A percentile compares a stretch with the other conserved stretches of the same genome.
Conservation (phyloP, 768 basidiomycete genomes). For the Artomyces pyxidatus region DNA sequence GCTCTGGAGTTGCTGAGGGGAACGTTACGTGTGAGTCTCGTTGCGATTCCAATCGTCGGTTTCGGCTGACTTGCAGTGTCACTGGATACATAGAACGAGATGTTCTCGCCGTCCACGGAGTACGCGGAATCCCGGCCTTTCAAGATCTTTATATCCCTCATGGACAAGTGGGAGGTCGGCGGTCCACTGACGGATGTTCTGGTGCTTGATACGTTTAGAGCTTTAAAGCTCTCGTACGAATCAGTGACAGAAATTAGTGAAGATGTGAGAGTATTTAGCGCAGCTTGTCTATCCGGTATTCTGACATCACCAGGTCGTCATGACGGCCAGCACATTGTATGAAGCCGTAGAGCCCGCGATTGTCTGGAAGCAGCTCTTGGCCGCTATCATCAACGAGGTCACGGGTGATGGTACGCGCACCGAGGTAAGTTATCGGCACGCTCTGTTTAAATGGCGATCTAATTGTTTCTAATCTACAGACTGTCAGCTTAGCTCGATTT, state of each 20-base stretch:
- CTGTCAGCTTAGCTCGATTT: conserved; percentile 61
- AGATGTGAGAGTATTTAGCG: conserved; percentile 60
- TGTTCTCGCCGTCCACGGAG: conserved; percentile 61
- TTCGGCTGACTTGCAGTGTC: neutral
- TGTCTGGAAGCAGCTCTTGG: conserved; percentile 74
- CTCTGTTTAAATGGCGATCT: neutral
- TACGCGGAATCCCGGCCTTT: conserved; percentile 82
- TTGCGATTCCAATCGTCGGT: neutral
- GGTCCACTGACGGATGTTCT: conserved; percentile 68
- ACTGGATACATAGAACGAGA: conserved; percentile 47
- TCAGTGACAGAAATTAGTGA: conserved; percentile 44
- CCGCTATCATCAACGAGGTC: conserved; percentile 48
- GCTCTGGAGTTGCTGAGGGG: conserved; percentile 62
- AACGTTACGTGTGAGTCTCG: conserved; percentile 53
- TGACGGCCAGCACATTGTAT: conserved; percentile 83
- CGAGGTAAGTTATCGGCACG: conserved; percentile 35
- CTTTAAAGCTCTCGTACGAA: conserved; percentile 51
- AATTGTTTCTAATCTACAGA: conserved; percentile 31
- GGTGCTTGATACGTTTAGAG: conserved; percentile 71
- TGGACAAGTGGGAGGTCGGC: conserved; percentile 98
- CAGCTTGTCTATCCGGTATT: too few species aligned
- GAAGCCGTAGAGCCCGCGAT: conserved; percentile 89
- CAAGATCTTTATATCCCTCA: conserved; percentile 89
- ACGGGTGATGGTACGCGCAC: conserved; percentile 30
- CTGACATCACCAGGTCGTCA: conserved; percentile 40